Evolutionary conservation across 305 asterid genomes (phyloP), one percentile per base, ranked within the genome.

Genomic region (Plantago rigida): DNA sequence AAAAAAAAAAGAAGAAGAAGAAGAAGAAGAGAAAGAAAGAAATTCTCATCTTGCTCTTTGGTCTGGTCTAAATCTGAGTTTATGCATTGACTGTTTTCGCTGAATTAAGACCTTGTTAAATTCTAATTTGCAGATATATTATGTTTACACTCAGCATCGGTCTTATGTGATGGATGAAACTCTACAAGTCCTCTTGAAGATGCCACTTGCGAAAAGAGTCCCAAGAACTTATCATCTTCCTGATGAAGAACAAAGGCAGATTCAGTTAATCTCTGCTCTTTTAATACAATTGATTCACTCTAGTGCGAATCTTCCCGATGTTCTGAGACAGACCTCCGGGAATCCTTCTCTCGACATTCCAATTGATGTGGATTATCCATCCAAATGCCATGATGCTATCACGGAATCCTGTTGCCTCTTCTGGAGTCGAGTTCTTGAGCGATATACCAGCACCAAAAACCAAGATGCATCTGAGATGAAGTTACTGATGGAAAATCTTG

Each of bases 351-450:
- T 80, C 57, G 97, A 89, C 60, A 69, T 85, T 51, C 49, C 88
- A 63, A 39, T 85, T 63, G 93, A 87, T 74, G 81, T 85, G 70
- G 89, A 81, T 64, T 85, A 82, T 82, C 95, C 85, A 71, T 67
- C 80, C 71, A 87, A 87, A 78, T 85, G 95, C 79, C 87, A 77
- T 46, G 97, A 89, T 71, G 86, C 96, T 66, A 80, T 89, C 59
- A 93, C 95, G 3, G 99, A 93, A 14, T 85, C 97, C 29, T 93
- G 99, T 81, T 87, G 94, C 76, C 93, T 89, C 68, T 93, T 93
- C 77, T 93, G 99, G 99, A 93, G 93, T 75, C 88, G 97, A 77
- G 89, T 89, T 75, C 97, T 93, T 72, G 88, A 93, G 84, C 81
- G 99, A 59, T 80, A 85, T 68, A 71, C 99, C 47, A 86, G 85